A percentile compares a stretch with the other conserved stretches of the same genome.
These are phyloP conservation scores for Fusarium albidum DNA, from an alignment of 2,329 filamentous ascomycete genomes.

Conservation along the genomic window DNA sequence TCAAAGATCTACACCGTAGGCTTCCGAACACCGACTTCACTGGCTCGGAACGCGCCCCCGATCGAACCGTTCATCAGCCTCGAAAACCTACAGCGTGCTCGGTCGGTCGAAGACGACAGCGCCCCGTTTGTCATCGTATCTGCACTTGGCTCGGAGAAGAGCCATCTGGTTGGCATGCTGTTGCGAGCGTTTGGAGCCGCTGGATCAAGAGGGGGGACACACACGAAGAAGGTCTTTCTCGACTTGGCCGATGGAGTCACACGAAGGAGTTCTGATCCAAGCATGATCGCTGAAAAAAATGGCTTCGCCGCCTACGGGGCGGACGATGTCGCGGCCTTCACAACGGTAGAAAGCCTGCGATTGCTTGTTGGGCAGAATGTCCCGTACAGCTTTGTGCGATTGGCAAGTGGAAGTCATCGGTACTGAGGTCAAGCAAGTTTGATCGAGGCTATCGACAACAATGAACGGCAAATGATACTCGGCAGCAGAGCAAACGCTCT, in stretches of 20 bases:
- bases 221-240: slow-evolving; percentile 75
- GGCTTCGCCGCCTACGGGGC: slow-evolving; percentile 84
- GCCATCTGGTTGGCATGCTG: slow-evolving; percentile 78
- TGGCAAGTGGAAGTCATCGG: slow-evolving; percentile 66
- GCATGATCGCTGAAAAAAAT: slow-evolving; percentile 73
- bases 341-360: slow-evolving; percentile 81
- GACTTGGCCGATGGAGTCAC: slow-evolving; percentile 72
- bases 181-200: slow-evolving; percentile 72
- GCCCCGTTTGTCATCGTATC: slow-evolving; percentile 85
- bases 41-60: slow-evolving; percentile 70
- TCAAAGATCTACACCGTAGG: slow-evolving; percentile 86
- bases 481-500: slow-evolving; percentile 1
- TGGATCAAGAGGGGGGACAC: slow-evolving; percentile 43
- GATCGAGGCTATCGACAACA: not conserved
- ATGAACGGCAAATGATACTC: not conserved
- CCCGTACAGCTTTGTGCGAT: slow-evolving; percentile 83
- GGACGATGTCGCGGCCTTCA: slow-evolving; percentile 83
- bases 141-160: slow-evolving; percentile 80
- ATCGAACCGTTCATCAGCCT: slow-evolving; percentile 84
- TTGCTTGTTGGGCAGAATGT: slow-evolving; percentile 86
- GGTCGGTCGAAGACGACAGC: slow-evolving; percentile 56
- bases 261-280: slow-evolving; percentile 69
- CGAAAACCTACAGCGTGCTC: slow-evolving; percentile 65
- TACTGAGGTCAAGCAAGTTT: slow-evolving; percentile 50
- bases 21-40: slow-evolving; percentile 70